Percentiles rank a stretch among this genome's conserved stretches.
Conservation (phyloP, 108 stramenopile species). For the Aurantiochytrium sp. region DNA sequence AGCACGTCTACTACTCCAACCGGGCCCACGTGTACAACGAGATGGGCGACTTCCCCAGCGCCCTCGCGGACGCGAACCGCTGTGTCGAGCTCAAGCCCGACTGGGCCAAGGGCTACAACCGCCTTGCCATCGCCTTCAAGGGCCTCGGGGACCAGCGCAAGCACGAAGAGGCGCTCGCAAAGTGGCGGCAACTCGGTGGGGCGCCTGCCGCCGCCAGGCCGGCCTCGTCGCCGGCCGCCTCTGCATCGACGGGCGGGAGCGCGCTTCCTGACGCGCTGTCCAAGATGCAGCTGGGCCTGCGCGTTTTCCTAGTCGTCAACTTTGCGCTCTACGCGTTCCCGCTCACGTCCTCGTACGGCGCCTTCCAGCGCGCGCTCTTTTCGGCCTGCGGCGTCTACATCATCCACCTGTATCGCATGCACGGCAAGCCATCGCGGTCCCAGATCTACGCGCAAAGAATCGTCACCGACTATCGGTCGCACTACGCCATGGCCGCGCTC, state of each 20-base stretch:
- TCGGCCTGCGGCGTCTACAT: not conserved
- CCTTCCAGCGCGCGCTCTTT: not conserved
- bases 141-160: not conserved
- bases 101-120: constrained; percentile 33
- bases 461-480: not conserved
- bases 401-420: not conserved
- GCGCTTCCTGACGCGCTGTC: not conserved
- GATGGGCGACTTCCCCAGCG: not conserved
- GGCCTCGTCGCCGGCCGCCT: not conserved
- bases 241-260: not conserved
- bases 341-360: not conserved
- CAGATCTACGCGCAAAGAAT: not conserved
- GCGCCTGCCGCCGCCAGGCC: not conserved
- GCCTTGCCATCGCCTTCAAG: not conserved
- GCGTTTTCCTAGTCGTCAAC: not conserved
- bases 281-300: not conserved
- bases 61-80: constrained; percentile 15
- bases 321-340: not conserved
- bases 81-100: constrained; percentile 15
- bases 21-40: constrained; percentile 51
- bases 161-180: not conserved
- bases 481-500: not conserved
- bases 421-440: not conserved
- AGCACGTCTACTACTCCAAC: constrained; percentile 85
- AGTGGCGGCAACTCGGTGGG: not conserved